Base-by-base conservation (phyloP, 1,139 yeast genomes). In the Meyerozyma athensensis region DNA sequence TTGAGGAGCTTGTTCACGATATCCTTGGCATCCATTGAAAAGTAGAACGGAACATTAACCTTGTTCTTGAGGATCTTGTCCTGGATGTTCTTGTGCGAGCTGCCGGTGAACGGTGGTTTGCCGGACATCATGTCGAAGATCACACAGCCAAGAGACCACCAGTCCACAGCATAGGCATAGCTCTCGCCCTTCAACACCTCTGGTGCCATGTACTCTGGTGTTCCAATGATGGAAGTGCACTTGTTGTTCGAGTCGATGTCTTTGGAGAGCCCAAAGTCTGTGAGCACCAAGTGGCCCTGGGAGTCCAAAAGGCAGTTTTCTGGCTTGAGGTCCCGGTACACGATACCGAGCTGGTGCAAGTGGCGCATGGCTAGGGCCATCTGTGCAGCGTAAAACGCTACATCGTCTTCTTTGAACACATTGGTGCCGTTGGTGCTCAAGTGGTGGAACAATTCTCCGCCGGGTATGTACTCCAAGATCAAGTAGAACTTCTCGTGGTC, bases 91-190 rank as follows among this genome's bases (percentile, higher is more conserved):
- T 44, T 31, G 36, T 47, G 47, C 1, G 44, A 28, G 22, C 42
- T 47, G 14, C 50, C 50, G 12, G 50, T 45, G 34, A 47, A 47
- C 7, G 50, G 50, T 13, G 50, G 50, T 22, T 45, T 45, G 4
- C 50, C 50, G 14, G 47, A 45, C 52, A 48, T 43, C 49, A 49
- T 45, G 35, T 49, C 53, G 38, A 34, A 49, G 2, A 47, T 39
- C 16, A 62, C 67, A 37, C 65, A 59, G 3, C 68, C 68, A 36
- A 62, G 47, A 33, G 65, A 62, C 68, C 68, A 62, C 68, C 68
- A 62, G 44, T 62, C 68, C 5, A 62, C 68, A 6, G 53, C 52
- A 41, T 51, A 61, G 30, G 52, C 62, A 37, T 62, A 62, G 12
- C 50, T 46, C 30, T 61, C 63, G 3, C 67, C 67, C 42, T 54